These are phyloP conservation scores for Nannochloropsis gaditana DNA, from an alignment of 108 stramenopile species.

Conservation along the genomic window DNA sequence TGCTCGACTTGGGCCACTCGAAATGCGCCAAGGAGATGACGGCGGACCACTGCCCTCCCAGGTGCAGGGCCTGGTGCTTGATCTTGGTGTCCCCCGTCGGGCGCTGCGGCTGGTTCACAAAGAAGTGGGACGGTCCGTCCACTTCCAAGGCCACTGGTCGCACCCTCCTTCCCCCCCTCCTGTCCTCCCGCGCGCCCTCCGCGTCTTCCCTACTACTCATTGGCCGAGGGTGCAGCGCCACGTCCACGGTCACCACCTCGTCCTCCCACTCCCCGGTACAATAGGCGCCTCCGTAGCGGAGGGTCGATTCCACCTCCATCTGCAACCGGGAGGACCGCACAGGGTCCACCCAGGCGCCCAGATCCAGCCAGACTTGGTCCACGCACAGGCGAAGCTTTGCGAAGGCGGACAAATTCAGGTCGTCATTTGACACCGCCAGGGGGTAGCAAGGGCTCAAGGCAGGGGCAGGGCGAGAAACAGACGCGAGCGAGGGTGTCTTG, in stretches of 20 bases:
- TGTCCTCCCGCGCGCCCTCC: neutral
- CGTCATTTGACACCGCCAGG: too few relatives aligned
- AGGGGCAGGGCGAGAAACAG: neutral
- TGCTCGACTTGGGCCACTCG: neutral
- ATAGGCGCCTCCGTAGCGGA: neutral
- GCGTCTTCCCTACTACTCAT: neutral
- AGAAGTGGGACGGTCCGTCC: neutral
- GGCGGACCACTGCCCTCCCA: neutral
- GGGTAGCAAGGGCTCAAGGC: neutral
- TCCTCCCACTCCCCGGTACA: neutral
- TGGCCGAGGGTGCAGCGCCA: neutral
- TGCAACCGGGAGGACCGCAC: neutral
- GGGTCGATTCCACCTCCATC: neutral
- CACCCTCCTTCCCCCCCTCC: neutral
- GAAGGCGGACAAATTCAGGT: too few relatives aligned
- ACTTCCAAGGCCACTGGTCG: constrained; percentile 12
- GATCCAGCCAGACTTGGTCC: neutral
- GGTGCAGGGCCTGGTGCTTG: neutral
- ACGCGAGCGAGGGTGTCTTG: neutral
- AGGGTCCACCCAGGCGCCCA: neutral
- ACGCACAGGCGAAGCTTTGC: neutral
- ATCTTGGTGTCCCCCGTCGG: constrained; percentile 9
- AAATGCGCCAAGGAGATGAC: neutral
- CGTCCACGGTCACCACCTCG: neutral
- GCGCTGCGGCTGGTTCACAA: neutral